phyloP scores from a whole-genome alignment of 2,329 filamentous ascomycete genomes.

The Bipolaris oryzae region DNA sequence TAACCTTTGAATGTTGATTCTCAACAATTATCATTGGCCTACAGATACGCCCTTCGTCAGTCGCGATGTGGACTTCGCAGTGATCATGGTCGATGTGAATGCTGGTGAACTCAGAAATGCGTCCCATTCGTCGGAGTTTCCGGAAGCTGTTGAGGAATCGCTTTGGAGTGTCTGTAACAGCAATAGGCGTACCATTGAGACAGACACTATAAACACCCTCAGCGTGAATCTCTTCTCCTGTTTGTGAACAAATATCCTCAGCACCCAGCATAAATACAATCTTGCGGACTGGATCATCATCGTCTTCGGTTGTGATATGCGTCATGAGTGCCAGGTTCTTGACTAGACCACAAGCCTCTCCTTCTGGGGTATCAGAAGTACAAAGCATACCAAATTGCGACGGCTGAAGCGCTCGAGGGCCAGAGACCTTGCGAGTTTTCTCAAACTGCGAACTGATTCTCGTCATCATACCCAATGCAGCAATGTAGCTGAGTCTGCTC shows the following conservation, averaged over 20 bases:
- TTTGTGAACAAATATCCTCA: constrained; percentile 78
- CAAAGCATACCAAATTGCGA: constrained; percentile 99
- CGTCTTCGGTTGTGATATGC: constrained; percentile 95
- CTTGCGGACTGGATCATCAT: constrained; percentile 86
- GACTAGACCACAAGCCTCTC: constrained; percentile 95
- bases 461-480: constrained; percentile 98
- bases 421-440: constrained; percentile 95
- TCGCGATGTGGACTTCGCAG: constrained; percentile 90
- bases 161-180: constrained; percentile 84
- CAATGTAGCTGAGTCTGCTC: constrained; percentile 94
- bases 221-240: constrained; percentile 84
- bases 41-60: constrained; percentile 95
- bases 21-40: constrained; percentile 95
- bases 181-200: constrained; percentile 93
- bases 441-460: constrained; percentile 98
- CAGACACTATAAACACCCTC: constrained; percentile 88
- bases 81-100: constrained; percentile 96
- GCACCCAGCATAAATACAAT: constrained; percentile 87
- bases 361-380: constrained; percentile 95
- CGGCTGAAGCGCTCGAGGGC: constrained; percentile 91
- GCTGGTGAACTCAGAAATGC: constrained; percentile 94
- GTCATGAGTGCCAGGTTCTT: constrained; percentile 99
- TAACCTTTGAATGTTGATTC: constrained; percentile 81
- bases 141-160: constrained; percentile 85
- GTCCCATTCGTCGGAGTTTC: constrained; percentile 83